A percentile compares a stretch with the other conserved stretches of the same genome.
Conservation (phyloP, 371 early-diverging fungal species). For the Saksenaea oblongispora region DNA sequence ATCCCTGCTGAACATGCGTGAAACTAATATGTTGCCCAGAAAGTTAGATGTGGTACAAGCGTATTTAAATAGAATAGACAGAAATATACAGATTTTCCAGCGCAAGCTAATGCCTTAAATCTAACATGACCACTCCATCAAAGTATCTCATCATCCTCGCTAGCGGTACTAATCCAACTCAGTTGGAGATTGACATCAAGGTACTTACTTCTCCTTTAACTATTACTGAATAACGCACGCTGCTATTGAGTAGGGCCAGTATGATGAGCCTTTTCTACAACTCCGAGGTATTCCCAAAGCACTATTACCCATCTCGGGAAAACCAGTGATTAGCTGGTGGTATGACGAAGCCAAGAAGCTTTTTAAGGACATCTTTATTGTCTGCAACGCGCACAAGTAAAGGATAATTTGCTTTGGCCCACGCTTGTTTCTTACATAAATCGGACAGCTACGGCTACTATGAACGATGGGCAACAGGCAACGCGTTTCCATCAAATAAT, state of each 20-base stretch:
- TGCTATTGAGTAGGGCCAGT: slow-evolving; percentile 6
- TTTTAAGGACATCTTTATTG: slow-evolving; percentile 33
- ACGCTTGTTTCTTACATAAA: not conserved
- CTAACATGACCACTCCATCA: not conserved
- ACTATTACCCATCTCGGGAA: slow-evolving; percentile 45
- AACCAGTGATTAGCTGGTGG: slow-evolving; percentile 43
- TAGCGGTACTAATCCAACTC: not conserved
- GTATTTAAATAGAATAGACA: too few relatives aligned
- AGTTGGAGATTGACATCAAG: slow-evolving; percentile 8
- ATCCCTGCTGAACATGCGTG: too few relatives aligned
- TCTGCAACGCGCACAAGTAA: slow-evolving; percentile 53
- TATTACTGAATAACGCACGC: not conserved
- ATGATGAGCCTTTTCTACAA: slow-evolving; percentile 23
- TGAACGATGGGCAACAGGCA: slow-evolving; percentile 47
- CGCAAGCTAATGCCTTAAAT: not conserved
- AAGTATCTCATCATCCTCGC: not conserved
- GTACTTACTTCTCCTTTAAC: not conserved
- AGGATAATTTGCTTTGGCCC: not conserved
- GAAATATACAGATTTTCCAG: too few relatives aligned
- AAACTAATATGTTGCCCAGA: too few relatives aligned
- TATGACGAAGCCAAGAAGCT: slow-evolving; percentile 23
- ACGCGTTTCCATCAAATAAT: slow-evolving; percentile 34
- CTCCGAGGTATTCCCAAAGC: slow-evolving; percentile 43
- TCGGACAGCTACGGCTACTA: slow-evolving; percentile 41
- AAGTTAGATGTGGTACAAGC: too few relatives aligned